Percentiles rank a stretch among this genome's conserved stretches.
phyloP scores from a whole-genome alignment of 2,329 filamentous ascomycete genomes.

The Neoscytalidium dimidiatum region DNA sequence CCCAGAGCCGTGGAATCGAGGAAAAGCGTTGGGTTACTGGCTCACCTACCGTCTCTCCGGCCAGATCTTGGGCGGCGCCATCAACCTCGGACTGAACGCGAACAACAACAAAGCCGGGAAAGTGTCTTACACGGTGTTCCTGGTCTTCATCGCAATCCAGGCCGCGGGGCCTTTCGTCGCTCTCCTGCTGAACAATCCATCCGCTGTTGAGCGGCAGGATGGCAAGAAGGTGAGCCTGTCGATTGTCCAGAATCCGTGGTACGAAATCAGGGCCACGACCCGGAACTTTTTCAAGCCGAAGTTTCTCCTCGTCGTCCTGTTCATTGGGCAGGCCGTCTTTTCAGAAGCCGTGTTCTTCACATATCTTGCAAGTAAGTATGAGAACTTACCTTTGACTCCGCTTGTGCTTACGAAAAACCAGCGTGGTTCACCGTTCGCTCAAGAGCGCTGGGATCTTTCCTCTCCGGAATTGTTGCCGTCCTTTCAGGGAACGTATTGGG shows the following conservation, averaged over 20 bases:
- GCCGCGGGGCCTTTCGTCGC: constrained; percentile 64
- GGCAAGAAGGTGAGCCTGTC: constrained; percentile 62
- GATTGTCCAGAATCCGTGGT: constrained; percentile 58
- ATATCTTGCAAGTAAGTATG: constrained; percentile 55
- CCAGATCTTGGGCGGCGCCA: constrained; percentile 70
- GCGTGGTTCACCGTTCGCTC: constrained; percentile 72
- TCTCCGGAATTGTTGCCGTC: constrained; percentile 68
- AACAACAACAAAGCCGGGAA: constrained; percentile 60
- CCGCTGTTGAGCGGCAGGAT: constrained; percentile 65
- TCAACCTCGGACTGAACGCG: constrained; percentile 68
- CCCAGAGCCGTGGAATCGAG: constrained; percentile 42
- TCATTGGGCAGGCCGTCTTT: constrained; percentile 72
- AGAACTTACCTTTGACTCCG: fast-evolving
- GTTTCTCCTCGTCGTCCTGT: constrained; percentile 65
- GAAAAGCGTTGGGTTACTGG: constrained; percentile 64
- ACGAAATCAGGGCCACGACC: constrained; percentile 61
- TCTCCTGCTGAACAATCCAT: constrained; percentile 62
- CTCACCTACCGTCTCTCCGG: constrained; percentile 62
- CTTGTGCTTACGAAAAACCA: not conserved
- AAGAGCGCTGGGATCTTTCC: constrained; percentile 68
- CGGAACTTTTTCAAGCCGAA: constrained; percentile 61
- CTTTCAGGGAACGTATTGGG: constrained; percentile 67
- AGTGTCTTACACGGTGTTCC: constrained; percentile 68
- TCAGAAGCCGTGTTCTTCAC: constrained; percentile 73
- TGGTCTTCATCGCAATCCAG: constrained; percentile 72